Conservation (phyloP, 352 stramenopile genomes). For the Globisporangium sylvaticum region DNA sequence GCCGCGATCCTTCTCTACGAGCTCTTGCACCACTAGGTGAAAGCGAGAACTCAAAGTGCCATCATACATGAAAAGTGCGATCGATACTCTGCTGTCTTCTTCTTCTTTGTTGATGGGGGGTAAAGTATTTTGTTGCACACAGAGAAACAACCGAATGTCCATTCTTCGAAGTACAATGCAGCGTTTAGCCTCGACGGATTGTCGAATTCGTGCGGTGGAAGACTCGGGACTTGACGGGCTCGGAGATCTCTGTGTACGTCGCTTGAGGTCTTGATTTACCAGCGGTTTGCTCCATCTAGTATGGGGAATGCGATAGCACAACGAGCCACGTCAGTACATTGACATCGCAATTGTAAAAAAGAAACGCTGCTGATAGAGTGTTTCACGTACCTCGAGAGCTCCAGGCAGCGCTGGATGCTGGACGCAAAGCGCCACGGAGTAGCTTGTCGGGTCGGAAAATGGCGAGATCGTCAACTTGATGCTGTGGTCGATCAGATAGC, state of each 20-base stretch:
- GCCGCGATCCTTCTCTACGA: conserved; percentile 77
- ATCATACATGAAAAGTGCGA: too few species aligned
- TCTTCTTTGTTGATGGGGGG: neutral
- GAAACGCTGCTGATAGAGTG: too few species aligned
- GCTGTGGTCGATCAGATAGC: conserved; percentile 26
- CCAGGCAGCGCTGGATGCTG: conserved; percentile 28
- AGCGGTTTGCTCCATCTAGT: conserved; percentile 2
- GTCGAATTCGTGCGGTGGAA: conserved; percentile 46
- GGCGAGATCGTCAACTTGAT: conserved; percentile 39
- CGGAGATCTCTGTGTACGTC: conserved; percentile 38
- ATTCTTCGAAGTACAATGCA: too few species aligned
- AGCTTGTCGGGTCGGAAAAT: conserved; percentile 56
- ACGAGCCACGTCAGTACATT: neutral
- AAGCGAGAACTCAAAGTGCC: too few species aligned
- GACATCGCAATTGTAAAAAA: neutral
- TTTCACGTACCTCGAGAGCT: conserved; percentile 11
- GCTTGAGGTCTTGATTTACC: neutral
- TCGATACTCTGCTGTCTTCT: too few species aligned
- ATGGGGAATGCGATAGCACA: neutral
- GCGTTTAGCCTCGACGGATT: conserved; percentile 17
- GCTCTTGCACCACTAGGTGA: conserved; percentile 58
- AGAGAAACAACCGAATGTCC: too few species aligned
- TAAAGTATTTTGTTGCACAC: too few species aligned
- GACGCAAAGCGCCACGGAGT: conserved; percentile 35
- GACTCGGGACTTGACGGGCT: conserved; percentile 24